Evolutionary conservation across 2,329 filamentous ascomycete genomes (phyloP), one percentile per base, ranked within the genome.

Genomic region (Fusarium irregulare): DNA sequence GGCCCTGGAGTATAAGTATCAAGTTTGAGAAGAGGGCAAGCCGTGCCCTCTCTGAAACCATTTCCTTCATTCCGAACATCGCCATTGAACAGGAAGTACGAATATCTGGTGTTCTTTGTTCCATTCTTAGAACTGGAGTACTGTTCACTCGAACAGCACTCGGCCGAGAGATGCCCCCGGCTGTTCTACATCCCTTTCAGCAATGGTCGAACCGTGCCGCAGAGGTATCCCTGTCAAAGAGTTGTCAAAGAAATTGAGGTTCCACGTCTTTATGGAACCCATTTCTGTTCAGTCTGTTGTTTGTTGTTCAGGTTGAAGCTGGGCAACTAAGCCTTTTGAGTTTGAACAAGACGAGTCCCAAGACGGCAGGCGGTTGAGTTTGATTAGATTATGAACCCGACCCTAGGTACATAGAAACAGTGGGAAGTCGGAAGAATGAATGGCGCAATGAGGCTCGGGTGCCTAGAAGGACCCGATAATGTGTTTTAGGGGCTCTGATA

Each of bases 371-470:
- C 46, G 21, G 30, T 7, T 25, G n/a, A 51, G 48, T 54, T 53
- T 64, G 45, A 64, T 58, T 60, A 46, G 34, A n/a, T 37, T 11
- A 37, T 37, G 34, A 66, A 34, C 18, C 49, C 42, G 56, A 37
- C 40, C 37, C 32, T 51, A 46, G 28, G 28, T 28, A 12, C 28
- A 28, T 28, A 12, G 73, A 75, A 75, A 44, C 64, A 20, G 34
- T 54, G 53, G 60, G 73, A 75, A 75, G 64, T 46, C 28, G 37
- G 56, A 47, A 73, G 71, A 75, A 69, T 32, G 47, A 70, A 74
- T 66, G 62, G 70, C 64, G 68, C 66, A 54, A 72, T 72, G 59
- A 64, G 59, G 62, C 56, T 65, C 51, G 49, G 64, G 21, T 21
- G 32, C 21, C 27, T 40, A 63, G 41, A 23, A 65, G 59, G 54